Percentiles rank a stretch among this genome's conserved stretches.
Conservation (phyloP, 768 basidiomycete genomes). For the Sarcodon sp. region DNA sequence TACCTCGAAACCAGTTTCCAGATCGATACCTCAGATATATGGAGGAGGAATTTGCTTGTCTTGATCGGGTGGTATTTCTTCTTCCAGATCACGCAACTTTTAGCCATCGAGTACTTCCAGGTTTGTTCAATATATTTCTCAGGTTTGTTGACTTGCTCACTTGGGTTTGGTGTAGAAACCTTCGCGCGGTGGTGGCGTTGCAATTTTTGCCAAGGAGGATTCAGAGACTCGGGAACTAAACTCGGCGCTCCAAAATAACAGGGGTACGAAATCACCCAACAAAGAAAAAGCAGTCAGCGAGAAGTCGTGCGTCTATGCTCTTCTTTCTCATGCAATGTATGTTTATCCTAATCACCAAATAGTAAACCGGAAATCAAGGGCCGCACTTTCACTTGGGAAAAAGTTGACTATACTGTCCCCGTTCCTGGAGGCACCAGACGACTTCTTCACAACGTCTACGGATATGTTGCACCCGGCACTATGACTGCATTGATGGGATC, state of each 20-base stretch:
- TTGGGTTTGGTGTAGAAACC: background rate
- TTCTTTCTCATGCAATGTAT: background rate
- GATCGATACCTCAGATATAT: conserved; percentile 36
- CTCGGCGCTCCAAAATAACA: conserved; percentile 29
- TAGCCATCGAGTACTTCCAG: conserved; percentile 53
- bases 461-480: conserved; percentile 80
- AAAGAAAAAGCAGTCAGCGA: conserved; percentile 7
- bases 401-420: conserved; percentile 66
- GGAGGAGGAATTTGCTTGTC: conserved; percentile 60
- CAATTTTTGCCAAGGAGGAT: conserved; percentile 50
- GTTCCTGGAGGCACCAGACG: conserved; percentile 44
- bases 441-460: conserved; percentile 64
- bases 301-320: conserved; percentile 5
- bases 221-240: conserved; percentile 42
- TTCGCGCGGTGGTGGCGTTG: conserved; percentile 25
- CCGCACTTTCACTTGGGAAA: conserved; percentile 75
- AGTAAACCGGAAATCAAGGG: conserved; percentile 9
- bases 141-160: too few relatives aligned
- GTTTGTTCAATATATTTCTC: conserved; percentile 20
- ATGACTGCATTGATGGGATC: conserved; percentile 85
- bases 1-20: conserved; percentile 52
- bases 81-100: conserved; percentile 57
- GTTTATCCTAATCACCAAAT: background rate
- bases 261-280: conserved; percentile 5
- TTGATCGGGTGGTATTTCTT: conserved; percentile 55